These are phyloP conservation scores for Setaria viridis DNA, from an alignment of 202 grass and related monocot species.

Conservation along the genomic window DNA sequence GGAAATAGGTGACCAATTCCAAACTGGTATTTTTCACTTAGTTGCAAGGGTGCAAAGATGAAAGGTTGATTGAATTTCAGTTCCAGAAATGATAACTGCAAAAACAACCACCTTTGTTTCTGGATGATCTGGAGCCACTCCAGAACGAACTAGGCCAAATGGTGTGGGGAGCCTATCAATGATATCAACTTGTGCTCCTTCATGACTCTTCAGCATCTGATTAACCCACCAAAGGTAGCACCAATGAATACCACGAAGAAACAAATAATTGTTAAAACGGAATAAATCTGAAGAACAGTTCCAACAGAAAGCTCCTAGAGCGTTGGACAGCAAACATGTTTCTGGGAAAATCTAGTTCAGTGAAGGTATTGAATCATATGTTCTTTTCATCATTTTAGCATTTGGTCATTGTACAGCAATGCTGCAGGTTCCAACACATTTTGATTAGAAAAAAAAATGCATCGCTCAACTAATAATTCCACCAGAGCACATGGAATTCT, in stretches of 20 bases:
- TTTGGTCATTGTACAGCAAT: neutral
- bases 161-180: slow-evolving; percentile 86
- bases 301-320: neutral
- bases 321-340: neutral
- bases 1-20: neutral
- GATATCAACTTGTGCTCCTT: slow-evolving; percentile 72
- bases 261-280: neutral
- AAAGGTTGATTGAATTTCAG: slow-evolving; percentile 10
- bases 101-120: slow-evolving; percentile 74
- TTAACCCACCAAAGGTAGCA: slow-evolving; percentile 31
- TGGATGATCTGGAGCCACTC: slow-evolving; percentile 95
- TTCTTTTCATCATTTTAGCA: neutral
- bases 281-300: neutral
- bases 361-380: too few relatives aligned
- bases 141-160: slow-evolving; percentile 89
- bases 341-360: neutral
- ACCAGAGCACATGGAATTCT: neutral
- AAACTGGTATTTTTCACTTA: slow-evolving; percentile 18
- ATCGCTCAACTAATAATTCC: neutral
- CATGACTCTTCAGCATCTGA: slow-evolving; percentile 83
- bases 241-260: neutral
- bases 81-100: slow-evolving; percentile 4
- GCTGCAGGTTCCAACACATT: slow-evolving; percentile 2
- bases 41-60: slow-evolving; percentile 16
- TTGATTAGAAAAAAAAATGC: neutral